These are phyloP conservation scores for Rhododendron williamsianum DNA, from an alignment of 148 eudicot species.

Conservation along the genomic window DNA sequence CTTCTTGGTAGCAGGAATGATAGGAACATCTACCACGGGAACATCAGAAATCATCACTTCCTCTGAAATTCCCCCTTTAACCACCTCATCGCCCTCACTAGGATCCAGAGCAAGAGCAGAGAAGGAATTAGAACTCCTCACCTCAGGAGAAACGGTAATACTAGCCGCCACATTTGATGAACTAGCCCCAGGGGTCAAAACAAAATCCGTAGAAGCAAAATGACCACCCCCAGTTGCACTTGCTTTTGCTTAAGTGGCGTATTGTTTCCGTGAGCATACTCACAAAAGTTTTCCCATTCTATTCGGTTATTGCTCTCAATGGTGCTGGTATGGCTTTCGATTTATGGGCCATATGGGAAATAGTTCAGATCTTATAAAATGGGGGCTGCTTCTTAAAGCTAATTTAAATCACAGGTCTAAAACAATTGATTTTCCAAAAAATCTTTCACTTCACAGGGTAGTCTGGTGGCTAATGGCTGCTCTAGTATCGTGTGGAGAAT, in stretches of 20 bases:
- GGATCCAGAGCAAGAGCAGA: no score
- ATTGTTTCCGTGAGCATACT: not conserved
- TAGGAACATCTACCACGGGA: no score
- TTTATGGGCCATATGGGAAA: not conserved
- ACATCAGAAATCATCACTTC: no score
- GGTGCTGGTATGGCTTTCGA: not conserved
- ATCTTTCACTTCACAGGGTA: not conserved
- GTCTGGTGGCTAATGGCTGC: not conserved
- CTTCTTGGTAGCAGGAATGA: no score
- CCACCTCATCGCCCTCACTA: no score
- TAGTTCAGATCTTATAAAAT: not conserved
- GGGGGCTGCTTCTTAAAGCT: not conserved
- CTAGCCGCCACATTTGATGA: no score
- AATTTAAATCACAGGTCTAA: not conserved
- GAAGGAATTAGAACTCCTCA: no score
- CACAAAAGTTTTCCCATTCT: not conserved
- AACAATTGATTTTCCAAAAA: not conserved
- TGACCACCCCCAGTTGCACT: not conserved
- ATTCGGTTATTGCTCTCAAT: not conserved
- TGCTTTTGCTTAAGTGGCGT: conserved; percentile 8
- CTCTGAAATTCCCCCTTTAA: no score
- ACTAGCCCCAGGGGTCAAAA: no score
- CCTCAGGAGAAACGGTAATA: no score
- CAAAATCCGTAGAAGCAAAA: no score
- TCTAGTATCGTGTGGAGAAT: not conserved